Percentiles rank a stretch among this genome's conserved stretches.
Evolutionary conservation across 2,329 filamentous ascomycete genomes (phyloP).

Genomic region (Chrysoporthe austroafricana): DNA sequence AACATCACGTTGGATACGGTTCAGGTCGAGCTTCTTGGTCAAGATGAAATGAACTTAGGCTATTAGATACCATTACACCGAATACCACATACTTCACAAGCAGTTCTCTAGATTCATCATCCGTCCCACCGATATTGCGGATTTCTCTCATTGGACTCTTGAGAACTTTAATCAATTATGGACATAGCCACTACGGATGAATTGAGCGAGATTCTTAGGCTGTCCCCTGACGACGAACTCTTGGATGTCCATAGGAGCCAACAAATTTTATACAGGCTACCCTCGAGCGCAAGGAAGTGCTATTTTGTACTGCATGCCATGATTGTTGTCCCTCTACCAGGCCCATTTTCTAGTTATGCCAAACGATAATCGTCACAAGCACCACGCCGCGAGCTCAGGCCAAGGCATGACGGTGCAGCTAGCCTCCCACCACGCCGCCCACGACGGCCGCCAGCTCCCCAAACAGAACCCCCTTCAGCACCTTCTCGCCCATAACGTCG

Average conservation of each 20-base stretch:
- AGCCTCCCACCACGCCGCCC: constrained; percentile 53
- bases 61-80: neutral
- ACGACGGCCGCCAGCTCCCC: constrained; percentile 69
- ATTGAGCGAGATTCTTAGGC: too few relatives aligned
- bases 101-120: neutral
- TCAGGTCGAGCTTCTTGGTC: neutral
- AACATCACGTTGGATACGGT: neutral
- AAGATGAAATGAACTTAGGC: neutral
- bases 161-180: neutral
- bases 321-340: neutral
- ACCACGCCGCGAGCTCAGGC: neutral
- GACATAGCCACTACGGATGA: too few relatives aligned
- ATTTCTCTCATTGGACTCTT: neutral
- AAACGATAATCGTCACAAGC: neutral
- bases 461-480: constrained; percentile 80
- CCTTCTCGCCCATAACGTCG: constrained; percentile 75
- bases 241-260: too few relatives aligned
- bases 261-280: neutral
- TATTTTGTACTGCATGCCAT: neutral
- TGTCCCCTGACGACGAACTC: too few relatives aligned
- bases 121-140: neutral
- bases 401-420: constrained; percentile 29
- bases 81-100: neutral
- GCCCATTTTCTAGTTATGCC: neutral
- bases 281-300: neutral